Evolutionary conservation across 1,284 basidiomycete genomes (phyloP), one percentile per base, ranked within the genome.

Genomic region (Sporisorium graminicola): DNA sequence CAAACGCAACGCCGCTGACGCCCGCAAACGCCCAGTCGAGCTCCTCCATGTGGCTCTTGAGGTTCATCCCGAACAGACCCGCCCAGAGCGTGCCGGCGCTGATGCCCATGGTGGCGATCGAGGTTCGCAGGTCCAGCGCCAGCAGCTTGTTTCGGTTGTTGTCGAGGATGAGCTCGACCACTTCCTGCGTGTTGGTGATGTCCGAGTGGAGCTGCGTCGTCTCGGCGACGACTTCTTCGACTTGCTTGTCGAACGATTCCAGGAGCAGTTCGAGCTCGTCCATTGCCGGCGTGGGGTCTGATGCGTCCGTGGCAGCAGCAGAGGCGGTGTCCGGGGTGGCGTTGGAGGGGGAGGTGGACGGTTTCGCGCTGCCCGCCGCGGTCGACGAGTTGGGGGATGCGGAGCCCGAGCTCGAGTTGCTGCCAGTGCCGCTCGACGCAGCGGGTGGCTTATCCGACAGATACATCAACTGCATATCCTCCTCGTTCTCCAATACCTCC

Each of bases 111-210:
- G 96, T 98, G 27, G 91, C 90, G 73, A 99, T 98, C n/a, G 94
- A 95, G 12, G 29, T 96, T 90, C 92, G 92, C 51, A 99, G 89
- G 85, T 98, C 96, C 26, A 98, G 89, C 26, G 94, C 93, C 16
- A 98, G 88, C 14, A 99, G 88, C 4, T 93, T 91, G 85, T 99
- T 99, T 52, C 96, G 92, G 87, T 97, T 97, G 64, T 94, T 93
- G 86, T 99, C 96, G 51, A 99, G 89, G 83, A 98, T 95, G 64
- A 99, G 89, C 86, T 99, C 96, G 7, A 97, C 94, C 56, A 98
- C 96, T 86, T 98, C 95, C 87, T 98, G 95, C 0, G 95, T 98
- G 18, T 94, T 94, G 87, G 94, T 92, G 60, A 98, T 94, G 84
- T 84, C 82, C 12, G 68, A 68, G 27, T 67, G 55, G 26, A 83